These are phyloP conservation scores for Umbelopsis sp. DNA, from an alignment of 192 early-diverging fungal species.

Conservation along the genomic window DNA sequence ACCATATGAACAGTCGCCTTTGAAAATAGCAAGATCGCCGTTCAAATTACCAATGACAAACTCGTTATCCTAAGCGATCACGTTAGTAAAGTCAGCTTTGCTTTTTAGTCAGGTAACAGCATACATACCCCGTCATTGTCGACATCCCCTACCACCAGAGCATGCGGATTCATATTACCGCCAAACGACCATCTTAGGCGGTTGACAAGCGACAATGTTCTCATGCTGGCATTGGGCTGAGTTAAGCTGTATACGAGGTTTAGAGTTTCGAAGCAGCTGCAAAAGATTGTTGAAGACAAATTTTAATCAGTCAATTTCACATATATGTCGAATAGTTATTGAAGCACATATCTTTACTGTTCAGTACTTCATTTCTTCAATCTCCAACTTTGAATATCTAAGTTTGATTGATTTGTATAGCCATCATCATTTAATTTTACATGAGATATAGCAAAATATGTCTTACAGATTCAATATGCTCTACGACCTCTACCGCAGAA, in stretches of 20 bases:
- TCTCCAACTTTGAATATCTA: too few species aligned
- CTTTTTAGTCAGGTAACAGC: not conserved
- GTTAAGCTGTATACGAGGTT: not conserved
- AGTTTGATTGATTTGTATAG: too few species aligned
- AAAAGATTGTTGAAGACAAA: too few species aligned
- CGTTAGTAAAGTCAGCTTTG: not conserved
- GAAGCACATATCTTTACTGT: too few species aligned
- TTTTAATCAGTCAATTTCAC: too few species aligned
- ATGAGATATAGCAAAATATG: too few species aligned
- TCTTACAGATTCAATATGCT: too few species aligned
- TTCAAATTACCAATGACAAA: conserved; percentile 64
- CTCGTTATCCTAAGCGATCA: conserved; percentile 49
- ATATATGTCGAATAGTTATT: too few species aligned
- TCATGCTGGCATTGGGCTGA: conserved; percentile 30
- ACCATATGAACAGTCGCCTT: conserved; percentile 50
- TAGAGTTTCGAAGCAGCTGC: not conserved
- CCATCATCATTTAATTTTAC: too few species aligned
- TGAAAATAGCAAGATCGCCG: conserved; percentile 59
- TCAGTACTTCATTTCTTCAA: too few species aligned
- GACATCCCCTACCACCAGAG: conserved; percentile 60
- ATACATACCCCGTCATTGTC: conserved; percentile 56
- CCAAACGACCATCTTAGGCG: conserved; percentile 54
- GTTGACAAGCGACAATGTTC: conserved; percentile 59
- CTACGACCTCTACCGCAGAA: too few species aligned
- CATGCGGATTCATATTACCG: conserved; percentile 62